Conservation (phyloP, 129 eudicot genomes). For the Pulicaria dysenterica region DNA sequence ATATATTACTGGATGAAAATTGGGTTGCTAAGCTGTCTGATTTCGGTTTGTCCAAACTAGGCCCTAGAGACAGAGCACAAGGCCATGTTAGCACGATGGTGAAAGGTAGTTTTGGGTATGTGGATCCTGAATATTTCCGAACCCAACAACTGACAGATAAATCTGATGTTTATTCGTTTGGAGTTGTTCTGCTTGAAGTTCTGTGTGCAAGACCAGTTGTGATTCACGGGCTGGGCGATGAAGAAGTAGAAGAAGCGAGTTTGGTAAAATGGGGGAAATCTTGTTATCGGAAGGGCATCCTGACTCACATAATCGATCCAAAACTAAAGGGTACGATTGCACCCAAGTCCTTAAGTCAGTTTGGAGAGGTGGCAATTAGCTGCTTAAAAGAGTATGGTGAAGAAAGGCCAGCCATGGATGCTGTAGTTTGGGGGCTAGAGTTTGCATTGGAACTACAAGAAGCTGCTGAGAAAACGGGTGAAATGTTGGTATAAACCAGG, state of each 20-base stretch:
- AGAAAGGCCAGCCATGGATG: conserved; percentile 20
- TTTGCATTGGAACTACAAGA: conserved; percentile 37
- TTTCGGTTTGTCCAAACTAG: conserved; percentile 54
- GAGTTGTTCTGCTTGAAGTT: conserved; percentile 56
- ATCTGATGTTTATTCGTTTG: conserved; percentile 62
- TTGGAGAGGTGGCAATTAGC: conserved; percentile 33
- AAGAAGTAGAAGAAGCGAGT: conserved; percentile 42
- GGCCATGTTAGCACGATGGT: conserved; percentile 42
- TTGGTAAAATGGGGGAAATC: conserved; percentile 45
- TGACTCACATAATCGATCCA: conserved; percentile 41
- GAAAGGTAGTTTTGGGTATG: conserved; percentile 50
- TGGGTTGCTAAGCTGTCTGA: conserved; percentile 61
- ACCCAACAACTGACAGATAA: conserved; percentile 31
- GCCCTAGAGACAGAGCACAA: conserved; percentile 28
- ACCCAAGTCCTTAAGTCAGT: conserved; percentile 44
- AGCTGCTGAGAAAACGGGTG: conserved; percentile 15
- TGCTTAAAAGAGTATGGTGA: conserved; percentile 26
- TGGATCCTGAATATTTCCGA: conserved; percentile 46
- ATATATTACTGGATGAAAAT: conserved; percentile 49
- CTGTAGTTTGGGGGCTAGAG: conserved; percentile 28
- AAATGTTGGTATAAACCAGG: neutral
- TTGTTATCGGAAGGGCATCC: conserved; percentile 27
- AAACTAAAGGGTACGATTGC: conserved; percentile 41
- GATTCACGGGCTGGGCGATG: conserved; percentile 12
- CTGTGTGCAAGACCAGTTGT: conserved; percentile 45